Evolutionary conservation across 2,329 filamentous ascomycete genomes (phyloP).

Genomic region (Scopulariopsis brevicaulis): DNA sequence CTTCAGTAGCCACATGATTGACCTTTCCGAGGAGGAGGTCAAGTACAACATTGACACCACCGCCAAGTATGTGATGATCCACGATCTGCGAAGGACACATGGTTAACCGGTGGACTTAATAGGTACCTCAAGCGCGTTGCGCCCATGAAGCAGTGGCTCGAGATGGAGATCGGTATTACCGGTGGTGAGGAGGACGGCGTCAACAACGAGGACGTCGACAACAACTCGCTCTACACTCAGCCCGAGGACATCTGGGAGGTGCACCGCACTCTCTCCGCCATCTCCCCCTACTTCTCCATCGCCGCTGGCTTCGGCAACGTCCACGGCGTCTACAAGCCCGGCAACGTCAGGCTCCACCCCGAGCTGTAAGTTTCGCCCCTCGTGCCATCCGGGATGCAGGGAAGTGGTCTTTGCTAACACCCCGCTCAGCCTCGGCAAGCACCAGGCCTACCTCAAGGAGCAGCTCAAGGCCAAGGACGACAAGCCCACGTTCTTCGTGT

Average conservation of each 20-base stretch:
- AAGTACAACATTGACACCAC: slow-evolving; percentile 89
- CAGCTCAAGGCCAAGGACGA: slow-evolving; percentile 59
- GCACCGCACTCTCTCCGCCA: slow-evolving; percentile 71
- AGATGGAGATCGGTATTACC: slow-evolving; percentile 86
- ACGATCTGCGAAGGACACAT: background rate
- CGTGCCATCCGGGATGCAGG: background rate
- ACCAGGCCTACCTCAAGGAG: slow-evolving; percentile 84
- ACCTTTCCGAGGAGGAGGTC: slow-evolving; percentile 84
- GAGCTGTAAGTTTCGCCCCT: slow-evolving; percentile 42
- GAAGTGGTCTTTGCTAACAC: background rate
- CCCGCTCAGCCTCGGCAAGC: slow-evolving; percentile 59
- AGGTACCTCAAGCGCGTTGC: slow-evolving; percentile 82
- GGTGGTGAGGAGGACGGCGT: slow-evolving; percentile 97
- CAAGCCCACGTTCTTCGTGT: slow-evolving; percentile 98
- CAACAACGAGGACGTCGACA: slow-evolving; percentile 93
- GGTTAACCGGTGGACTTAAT: background rate
- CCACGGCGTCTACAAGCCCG: slow-evolving; percentile 45
- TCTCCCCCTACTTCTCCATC: slow-evolving; percentile 96
- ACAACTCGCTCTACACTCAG: slow-evolving; percentile 58
- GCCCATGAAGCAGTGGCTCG: slow-evolving; percentile 97
- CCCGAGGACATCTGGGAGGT: slow-evolving; percentile 92
- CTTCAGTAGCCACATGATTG: slow-evolving; percentile 95
- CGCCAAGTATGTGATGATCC: slow-evolving; percentile 34
- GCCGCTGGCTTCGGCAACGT: slow-evolving; percentile 98
- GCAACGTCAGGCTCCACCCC: slow-evolving; percentile 93